Base-by-base conservation (phyloP, 2,329 filamentous ascomycete species). In the Clarireedia monteithiana region DNA sequence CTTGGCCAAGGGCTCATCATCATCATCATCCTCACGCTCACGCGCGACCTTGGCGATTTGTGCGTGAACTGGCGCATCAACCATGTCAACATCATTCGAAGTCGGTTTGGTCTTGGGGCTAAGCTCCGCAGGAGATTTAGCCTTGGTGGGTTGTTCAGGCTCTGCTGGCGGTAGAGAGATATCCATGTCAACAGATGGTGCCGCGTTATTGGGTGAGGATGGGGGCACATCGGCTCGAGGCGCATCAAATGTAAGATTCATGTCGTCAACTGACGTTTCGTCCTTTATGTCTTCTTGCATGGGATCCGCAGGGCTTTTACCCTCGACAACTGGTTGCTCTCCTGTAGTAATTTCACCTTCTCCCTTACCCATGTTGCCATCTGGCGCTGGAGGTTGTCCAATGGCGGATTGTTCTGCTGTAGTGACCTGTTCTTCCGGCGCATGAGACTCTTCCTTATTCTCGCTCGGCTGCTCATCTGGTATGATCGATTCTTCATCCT, bases 1-100 rank as follows among this genome's bases (percentile, higher is more conserved):
- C 75, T 96, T 96, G 1, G 90, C 81, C 15, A 82, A 81, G 53
- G 86, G 90, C 61, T 89, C 81, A 14, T 74, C 74, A 1, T 75
- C 75, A 15, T 75, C 74, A 61, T 95, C 90, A 4, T 90, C 85
- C 57, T 95, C 90, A 14, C 91, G 85, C 62, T 85, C 86, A 10
- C 89, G 84, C 1, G 89, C 78, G 12, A 86, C 68, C 72, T 91
- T 92, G 3, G 70, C 69, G 3, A 61, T 50, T 48, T 65, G 50
- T 17, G 61, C 46, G 38, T 74, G 72, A 17, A 56, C 56, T 34
- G 64, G 63, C 39, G 63, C 66, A 55, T 72, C 69, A 9, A 55
- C 56, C 69, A 70, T 72, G 6, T 68, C 63, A 17, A 63, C 63
- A 53, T 69, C 68, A 17, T 58, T 52, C 5, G 52, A 60, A 44